Conservation (phyloP, 768 basidiomycete genomes). For the Tulasnella sp. region DNA sequence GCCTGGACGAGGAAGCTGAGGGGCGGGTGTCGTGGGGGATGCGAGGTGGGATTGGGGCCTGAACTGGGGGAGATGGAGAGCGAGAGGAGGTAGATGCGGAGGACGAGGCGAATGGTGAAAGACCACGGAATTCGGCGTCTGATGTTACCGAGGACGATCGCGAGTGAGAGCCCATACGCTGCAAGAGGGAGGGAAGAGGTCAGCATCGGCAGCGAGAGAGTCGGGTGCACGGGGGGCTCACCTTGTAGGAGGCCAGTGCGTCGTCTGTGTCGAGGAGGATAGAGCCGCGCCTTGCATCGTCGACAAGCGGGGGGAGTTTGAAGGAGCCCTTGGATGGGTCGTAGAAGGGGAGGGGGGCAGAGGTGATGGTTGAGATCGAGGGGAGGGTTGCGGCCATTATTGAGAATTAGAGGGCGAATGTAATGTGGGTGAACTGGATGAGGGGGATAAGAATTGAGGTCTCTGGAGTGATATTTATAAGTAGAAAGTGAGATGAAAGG, state of each 20-base stretch:
- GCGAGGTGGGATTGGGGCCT: constrained; percentile 44
- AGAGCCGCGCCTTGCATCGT: neutral
- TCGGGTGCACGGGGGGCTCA: neutral
- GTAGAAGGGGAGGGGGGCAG: constrained; percentile 3
- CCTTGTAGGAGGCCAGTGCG: neutral
- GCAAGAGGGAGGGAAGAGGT: neutral
- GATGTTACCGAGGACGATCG: constrained; percentile 22
- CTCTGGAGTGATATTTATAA: neutral
- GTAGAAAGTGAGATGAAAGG: neutral
- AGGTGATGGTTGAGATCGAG: neutral
- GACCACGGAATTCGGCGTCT: constrained; percentile 22
- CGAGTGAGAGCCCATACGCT: constrained; percentile 17
- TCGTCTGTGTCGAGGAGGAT: neutral
- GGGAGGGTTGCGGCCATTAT: constrained; percentile 3
- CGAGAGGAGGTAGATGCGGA: constrained; percentile 31
- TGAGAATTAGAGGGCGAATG: neutral
- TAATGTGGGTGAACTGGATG: neutral
- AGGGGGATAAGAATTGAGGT: neutral
- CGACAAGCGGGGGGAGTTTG: constrained; percentile 1
- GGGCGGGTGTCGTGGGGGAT: constrained; percentile 3
- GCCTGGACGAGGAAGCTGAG: neutral
- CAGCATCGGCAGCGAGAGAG: neutral
- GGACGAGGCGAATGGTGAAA: constrained; percentile 41
- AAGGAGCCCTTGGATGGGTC: constrained; percentile 6
- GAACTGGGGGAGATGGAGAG: constrained; percentile 41